Conservation (phyloP, 495 filamentous ascomycete genomes). For the Cenococcum geophilum region DNA sequence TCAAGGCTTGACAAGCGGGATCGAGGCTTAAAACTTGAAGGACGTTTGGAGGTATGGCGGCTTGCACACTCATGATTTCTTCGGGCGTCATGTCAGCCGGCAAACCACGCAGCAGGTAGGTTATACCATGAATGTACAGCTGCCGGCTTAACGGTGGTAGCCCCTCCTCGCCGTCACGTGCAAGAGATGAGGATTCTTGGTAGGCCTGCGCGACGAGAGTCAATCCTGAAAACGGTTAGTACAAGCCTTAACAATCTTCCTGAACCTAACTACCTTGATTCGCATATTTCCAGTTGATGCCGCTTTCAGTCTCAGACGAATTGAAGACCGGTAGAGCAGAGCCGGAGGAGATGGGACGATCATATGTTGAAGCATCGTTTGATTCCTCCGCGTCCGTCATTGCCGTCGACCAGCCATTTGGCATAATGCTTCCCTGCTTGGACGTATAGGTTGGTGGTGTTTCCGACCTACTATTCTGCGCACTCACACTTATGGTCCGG, state of each 20-base stretch:
- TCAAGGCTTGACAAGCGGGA: conserved; percentile 38
- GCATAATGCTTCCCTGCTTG: conserved; percentile 6
- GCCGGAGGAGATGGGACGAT: conserved; percentile 13
- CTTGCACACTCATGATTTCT: conserved; percentile 44
- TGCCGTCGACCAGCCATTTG: conserved; percentile 7
- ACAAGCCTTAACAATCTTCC: neutral
- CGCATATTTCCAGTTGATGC: conserved; percentile 45
- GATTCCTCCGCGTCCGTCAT: conserved; percentile 12
- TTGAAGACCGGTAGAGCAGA: conserved; percentile 9
- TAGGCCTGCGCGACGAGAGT: conserved; percentile 38
- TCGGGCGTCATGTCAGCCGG: conserved; percentile 51
- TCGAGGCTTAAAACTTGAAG: conserved; percentile 6
- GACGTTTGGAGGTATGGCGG: conserved; percentile 42
- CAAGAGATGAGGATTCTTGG: conserved; percentile 34
- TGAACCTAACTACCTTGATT: conserved; percentile 37
- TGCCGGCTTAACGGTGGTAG: conserved; percentile 48
- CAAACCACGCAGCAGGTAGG: conserved; percentile 61
- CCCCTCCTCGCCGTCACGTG: conserved; percentile 27
- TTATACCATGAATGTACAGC: conserved; percentile 59
- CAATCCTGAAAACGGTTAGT: conserved; percentile 32
- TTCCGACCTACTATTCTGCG: neutral
- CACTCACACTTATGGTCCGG: conserved; percentile 4
- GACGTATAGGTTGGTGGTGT: conserved; percentile 31
- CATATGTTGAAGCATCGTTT: conserved; percentile 11
- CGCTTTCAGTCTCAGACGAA: conserved; percentile 34